Conservation (phyloP, 345 rosid species). For the Melastoma malabathricum region DNA sequence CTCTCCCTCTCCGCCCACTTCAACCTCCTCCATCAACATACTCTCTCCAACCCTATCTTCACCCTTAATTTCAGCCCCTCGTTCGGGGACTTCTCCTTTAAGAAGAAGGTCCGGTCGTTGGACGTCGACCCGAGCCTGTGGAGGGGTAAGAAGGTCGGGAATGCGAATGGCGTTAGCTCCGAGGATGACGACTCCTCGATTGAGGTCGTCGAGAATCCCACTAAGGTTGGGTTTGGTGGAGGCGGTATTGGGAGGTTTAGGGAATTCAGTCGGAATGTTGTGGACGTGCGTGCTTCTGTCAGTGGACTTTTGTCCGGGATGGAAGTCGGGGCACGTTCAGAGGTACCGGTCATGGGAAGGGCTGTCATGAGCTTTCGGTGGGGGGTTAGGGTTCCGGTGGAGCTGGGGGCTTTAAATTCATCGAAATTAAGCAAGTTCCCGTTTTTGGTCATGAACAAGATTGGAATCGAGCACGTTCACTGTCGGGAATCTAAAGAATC, state of each 20-base stretch:
- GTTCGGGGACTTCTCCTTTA: conserved; percentile 78
- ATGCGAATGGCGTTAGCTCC: background rate
- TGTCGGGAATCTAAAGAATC: conserved; percentile 4
- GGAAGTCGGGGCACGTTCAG: conserved; percentile 66
- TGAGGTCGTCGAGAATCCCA: conserved; percentile 48
- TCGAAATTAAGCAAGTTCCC: conserved; percentile 52
- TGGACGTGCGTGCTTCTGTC: conserved; percentile 2
- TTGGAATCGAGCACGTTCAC: conserved; percentile 75
- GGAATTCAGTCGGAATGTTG: too few relatives aligned
- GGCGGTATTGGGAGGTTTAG: conserved; percentile 3
- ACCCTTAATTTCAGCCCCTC: conserved; percentile 88
- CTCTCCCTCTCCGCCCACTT: conserved; percentile 91
- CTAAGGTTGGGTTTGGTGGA: conserved; percentile 10
- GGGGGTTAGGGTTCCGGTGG: conserved; percentile 86
- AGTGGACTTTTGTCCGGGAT: conserved; percentile 31
- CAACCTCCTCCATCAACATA: conserved; percentile 44
- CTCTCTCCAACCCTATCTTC: conserved; percentile 37
- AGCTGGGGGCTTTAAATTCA: conserved; percentile 10
- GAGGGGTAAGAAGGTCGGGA: conserved; percentile 13
- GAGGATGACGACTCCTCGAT: conserved; percentile 42
- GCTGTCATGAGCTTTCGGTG: conserved; percentile 69
- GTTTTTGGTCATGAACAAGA: conserved; percentile 70
- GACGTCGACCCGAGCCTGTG: conserved; percentile 15
- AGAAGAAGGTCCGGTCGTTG: conserved; percentile 71
- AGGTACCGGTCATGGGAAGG: conserved; percentile 47